Conservation (phyloP, 768 basidiomycete genomes). For the Mycena haematopus region DNA sequence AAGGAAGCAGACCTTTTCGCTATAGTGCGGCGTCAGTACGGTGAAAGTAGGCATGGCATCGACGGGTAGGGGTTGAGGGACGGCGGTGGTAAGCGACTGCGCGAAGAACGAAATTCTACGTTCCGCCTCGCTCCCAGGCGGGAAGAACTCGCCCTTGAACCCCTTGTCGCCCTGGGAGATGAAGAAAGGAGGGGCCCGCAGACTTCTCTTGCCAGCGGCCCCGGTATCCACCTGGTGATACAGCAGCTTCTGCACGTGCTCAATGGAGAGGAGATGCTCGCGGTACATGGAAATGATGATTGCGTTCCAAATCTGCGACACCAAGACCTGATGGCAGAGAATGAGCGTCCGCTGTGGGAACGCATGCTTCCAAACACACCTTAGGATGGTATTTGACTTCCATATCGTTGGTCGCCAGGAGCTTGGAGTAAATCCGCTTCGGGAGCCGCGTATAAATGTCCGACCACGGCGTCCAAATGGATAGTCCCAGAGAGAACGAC, state of each 20-base stretch:
- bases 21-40: conserved; percentile 97
- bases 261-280: conserved; percentile 97
- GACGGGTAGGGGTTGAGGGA: conserved; percentile 92
- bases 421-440: conserved; percentile 95
- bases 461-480: conserved; percentile 99
- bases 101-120: conserved; percentile 99
- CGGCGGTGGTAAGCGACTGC: conserved; percentile 93
- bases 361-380: conserved; percentile 51
- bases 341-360: conserved; percentile 9
- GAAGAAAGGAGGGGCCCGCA: conserved; percentile 98
- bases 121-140: conserved; percentile 92
- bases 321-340: conserved; percentile 70
- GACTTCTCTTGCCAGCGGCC: conserved; percentile 83
- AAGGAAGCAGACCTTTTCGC: conserved; percentile 75
- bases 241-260: conserved; percentile 96
- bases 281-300: conserved; percentile 99
- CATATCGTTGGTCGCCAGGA: conserved; percentile 94
- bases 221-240: conserved; percentile 93
- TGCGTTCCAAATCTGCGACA: conserved; percentile 99
- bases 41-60: conserved; percentile 99
- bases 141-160: conserved; percentile 88
- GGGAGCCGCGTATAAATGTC: conserved; percentile 96
- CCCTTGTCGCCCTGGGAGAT: conserved; percentile 92
- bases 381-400: conserved; percentile 99
- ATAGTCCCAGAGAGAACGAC: conserved; percentile 89